These are phyloP conservation scores for Carex littledalei DNA, from an alignment of 176 grass and related monocot species.

Conservation along the genomic window DNA sequence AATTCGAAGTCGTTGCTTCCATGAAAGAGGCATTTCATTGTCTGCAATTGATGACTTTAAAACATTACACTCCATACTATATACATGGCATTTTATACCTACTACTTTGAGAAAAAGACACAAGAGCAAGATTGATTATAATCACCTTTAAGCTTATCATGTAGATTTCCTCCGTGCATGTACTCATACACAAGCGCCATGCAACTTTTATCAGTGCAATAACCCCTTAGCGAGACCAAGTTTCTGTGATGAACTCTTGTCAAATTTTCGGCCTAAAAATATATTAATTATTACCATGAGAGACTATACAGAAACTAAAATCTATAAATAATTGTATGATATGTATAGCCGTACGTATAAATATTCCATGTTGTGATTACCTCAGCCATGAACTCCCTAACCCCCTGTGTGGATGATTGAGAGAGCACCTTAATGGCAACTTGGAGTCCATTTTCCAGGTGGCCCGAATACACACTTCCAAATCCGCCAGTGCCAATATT, in stretches of 20 bases:
- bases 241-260: not conserved
- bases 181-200: not conserved
- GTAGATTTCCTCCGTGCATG: not conserved
- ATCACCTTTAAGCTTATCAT: not conserved
- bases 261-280: not conserved
- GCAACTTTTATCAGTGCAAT: not conserved
- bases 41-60: not conserved
- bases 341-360: too few species aligned
- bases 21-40: not conserved
- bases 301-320: not conserved
- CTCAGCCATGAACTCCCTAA: conserved; percentile 50
- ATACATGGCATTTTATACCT: not conserved
- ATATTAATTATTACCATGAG: not conserved
- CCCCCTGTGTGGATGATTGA: conserved; percentile 33
- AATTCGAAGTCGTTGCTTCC: conserved; percentile 13
- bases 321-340: not conserved
- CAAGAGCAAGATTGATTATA: not conserved
- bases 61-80: not conserved
- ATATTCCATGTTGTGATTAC: not conserved
- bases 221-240: not conserved
- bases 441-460: conserved; percentile 32
- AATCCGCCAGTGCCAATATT: conserved; percentile 44
- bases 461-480: conserved; percentile 38
- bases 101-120: not conserved
- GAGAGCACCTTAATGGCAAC: conserved; percentile 48